Evolutionary conservation across 164 flowering plant species (phyloP), one percentile per base, ranked within the genome.

Genomic region (Tetracentron sinense): DNA sequence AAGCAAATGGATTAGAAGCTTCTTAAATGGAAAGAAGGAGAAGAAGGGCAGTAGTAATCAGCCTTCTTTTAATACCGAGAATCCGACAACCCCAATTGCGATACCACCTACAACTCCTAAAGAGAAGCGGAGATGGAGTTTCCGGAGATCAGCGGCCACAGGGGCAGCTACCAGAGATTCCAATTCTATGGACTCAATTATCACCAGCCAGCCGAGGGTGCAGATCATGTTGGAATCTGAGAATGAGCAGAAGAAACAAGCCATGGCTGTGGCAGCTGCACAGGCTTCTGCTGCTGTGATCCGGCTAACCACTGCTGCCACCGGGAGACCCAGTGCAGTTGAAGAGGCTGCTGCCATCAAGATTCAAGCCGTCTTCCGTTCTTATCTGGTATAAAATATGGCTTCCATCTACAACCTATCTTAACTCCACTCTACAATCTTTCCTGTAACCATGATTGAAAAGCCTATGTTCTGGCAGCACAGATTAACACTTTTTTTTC

Each of bases 111-210:
- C 75, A 2, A 85, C 85, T n/a, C 89, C 96, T 0, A 92, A 85
- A 62, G 96, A 92, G 73, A 92, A 85, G 73, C 63, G 75, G 42
- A 69, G 96, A 72, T 92, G 98, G 98, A 92, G 98, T 70, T 92
- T 92, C 54, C 77, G 98, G 63, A 72, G 96, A 70, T 84, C 95
- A 3, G 74, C 89, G 2, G 81, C 83, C 31, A 63, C 74, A 2
- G 66, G 76, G 29, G 53, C 74, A 53, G 67, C 81, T 61, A 59
- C 76, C 55, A 77, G 70, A 66, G 85, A 80, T 42, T 61, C 62
- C 26, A 79, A 60, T 69, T 65, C 83, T 20, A 22, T 56, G 21
- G 87, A 82, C 20, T 33, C 69, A 38, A 54, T 20, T 56, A 60
- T 69, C 35, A 33, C 69, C 25, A 53, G 71, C 23, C 56, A 81